Conservation (phyloP, 495 filamentous ascomycete genomes). For the Penicillium nucicola region DNA sequence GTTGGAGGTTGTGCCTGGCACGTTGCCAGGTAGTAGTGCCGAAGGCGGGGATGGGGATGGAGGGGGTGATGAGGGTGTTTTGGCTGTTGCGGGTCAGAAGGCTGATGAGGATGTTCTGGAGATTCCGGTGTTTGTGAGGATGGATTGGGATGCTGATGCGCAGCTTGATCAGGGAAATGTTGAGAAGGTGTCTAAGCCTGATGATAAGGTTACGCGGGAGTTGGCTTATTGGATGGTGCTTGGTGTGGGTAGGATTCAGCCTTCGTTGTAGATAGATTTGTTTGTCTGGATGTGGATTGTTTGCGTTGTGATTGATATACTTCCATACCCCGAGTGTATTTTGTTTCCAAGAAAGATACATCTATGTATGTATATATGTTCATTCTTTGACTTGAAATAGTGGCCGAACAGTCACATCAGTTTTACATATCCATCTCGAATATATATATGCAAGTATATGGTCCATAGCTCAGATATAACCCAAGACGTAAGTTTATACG, state of each 20-base stretch:
- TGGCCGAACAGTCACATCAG: too few species aligned
- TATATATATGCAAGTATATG: too few species aligned
- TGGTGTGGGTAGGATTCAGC: constrained; percentile 72
- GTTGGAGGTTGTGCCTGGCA: constrained; percentile 80
- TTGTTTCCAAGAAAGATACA: too few species aligned
- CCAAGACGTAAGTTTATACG: too few species aligned
- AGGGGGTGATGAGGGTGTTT: constrained; percentile 13
- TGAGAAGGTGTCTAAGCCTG: constrained; percentile 48
- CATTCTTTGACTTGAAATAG: too few species aligned
- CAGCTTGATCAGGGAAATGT: constrained; percentile 60
- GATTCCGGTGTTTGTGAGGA: constrained; percentile 86
- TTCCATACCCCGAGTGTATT: constrained; percentile 16
- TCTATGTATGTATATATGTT: constrained; percentile 1
- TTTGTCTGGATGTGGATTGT: not conserved
- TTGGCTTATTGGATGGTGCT: constrained; percentile 94
- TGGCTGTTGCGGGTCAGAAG: constrained; percentile 31
- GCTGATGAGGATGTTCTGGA: constrained; percentile 90
- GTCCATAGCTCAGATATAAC: too few species aligned
- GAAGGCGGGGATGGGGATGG: constrained; percentile 18
- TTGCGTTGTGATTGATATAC: constrained; percentile 6
- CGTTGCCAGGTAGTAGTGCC: constrained; percentile 31
- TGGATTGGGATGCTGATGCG: constrained; percentile 86
- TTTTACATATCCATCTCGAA: too few species aligned
- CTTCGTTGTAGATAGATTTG: constrained; percentile 12
- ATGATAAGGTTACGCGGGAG: constrained; percentile 60